Conservation (phyloP, 768 basidiomycete genomes). For the Calocera cornea region DNA sequence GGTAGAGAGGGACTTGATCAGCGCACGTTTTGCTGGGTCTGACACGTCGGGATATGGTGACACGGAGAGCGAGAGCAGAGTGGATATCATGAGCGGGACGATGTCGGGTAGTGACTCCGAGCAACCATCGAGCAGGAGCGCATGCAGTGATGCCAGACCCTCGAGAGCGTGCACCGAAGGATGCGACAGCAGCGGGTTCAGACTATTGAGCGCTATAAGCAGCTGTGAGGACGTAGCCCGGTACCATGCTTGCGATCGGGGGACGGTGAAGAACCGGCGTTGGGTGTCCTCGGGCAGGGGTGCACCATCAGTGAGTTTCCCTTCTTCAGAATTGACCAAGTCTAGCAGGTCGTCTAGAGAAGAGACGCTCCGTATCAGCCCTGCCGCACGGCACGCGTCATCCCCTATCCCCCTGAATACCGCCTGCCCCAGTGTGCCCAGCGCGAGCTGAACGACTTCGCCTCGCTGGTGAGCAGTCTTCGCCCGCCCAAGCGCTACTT, state of each 20-base stretch:
- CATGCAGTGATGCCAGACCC: slow-evolving; percentile 45
- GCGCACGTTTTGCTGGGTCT: slow-evolving; percentile 31
- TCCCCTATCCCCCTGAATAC: slow-evolving; percentile 54
- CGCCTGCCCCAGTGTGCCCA: slow-evolving; percentile 41
- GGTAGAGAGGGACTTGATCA: slow-evolving; percentile 34
- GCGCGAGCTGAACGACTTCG: slow-evolving; percentile 44
- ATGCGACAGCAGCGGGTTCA: slow-evolving; percentile 59
- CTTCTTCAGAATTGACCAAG: slow-evolving; percentile 14
- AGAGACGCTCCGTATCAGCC: slow-evolving; percentile 40
- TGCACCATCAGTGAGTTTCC: background rate
- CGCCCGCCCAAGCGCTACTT: slow-evolving; percentile 45
- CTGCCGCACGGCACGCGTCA: slow-evolving; percentile 47
- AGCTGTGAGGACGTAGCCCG: slow-evolving; percentile 70
- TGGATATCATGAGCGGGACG: slow-evolving; percentile 53
- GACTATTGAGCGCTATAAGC: slow-evolving; percentile 63
- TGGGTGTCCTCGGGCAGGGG: slow-evolving; percentile 6
- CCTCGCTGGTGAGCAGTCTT: slow-evolving; percentile 46
- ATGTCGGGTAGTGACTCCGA: slow-evolving; percentile 51
- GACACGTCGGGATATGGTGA: slow-evolving; percentile 45
- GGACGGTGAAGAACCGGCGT: slow-evolving; percentile 26
- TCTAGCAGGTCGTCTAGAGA: slow-evolving; percentile 51
- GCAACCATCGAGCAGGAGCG: slow-evolving; percentile 40
- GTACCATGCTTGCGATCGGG: slow-evolving; percentile 64
- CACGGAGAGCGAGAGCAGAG: slow-evolving; percentile 57
- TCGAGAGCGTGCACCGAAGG: slow-evolving; percentile 50